Percentiles rank a stretch among this genome's conserved stretches.
These are phyloP conservation scores for Pseudogymnoascus sp. DNA, from an alignment of 2,329 filamentous ascomycete genomes.

Conservation along the genomic window DNA sequence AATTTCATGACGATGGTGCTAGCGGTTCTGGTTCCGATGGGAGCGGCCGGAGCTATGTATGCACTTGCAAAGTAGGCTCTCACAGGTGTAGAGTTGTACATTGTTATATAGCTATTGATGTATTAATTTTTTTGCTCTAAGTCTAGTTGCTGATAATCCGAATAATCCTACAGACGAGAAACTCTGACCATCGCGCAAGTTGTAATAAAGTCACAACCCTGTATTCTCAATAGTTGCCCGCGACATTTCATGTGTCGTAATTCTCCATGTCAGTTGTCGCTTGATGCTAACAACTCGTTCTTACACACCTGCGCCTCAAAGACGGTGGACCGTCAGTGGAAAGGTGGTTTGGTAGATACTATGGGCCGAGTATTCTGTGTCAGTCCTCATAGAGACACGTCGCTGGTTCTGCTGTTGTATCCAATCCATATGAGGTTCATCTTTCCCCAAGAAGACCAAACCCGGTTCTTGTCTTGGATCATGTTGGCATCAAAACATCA, in stretches of 20 bases:
- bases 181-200: background rate
- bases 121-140: background rate
- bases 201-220: background rate
- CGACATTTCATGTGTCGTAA: background rate
- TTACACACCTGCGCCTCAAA: background rate
- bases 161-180: background rate
- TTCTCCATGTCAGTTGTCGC: background rate
- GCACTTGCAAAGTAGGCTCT: background rate
- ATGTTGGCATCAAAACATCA: conserved; percentile 4
- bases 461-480: background rate
- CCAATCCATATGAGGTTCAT: background rate
- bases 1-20: background rate
- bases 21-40: background rate
- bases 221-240: background rate
- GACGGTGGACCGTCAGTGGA: too few relatives aligned
- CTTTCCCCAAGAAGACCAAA: background rate
- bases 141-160: background rate
- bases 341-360: background rate
- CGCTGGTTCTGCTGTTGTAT: background rate
- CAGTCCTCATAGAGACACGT: too few relatives aligned
- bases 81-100: background rate
- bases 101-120: conserved; percentile 2
- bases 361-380: background rate
- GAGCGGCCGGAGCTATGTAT: background rate
- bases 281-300: background rate